phyloP scores from a whole-genome alignment of 257 asterid genomes.

The Petunia axillaris region DNA sequence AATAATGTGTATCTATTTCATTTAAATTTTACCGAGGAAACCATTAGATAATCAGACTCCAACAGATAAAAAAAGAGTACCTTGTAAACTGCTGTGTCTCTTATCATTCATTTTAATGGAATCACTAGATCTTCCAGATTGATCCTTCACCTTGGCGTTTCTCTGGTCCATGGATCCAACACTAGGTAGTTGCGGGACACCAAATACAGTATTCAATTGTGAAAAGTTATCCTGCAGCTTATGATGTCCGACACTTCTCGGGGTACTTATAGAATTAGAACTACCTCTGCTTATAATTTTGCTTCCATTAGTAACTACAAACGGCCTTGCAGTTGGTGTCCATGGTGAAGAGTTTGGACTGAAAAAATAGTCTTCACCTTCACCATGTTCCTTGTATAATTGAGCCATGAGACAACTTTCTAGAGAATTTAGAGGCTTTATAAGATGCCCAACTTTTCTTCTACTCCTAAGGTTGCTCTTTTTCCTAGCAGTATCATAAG shows the following conservation, averaged over 20 bases:
- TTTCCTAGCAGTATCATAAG: constrained; percentile 49
- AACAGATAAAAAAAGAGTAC: constrained; percentile 28
- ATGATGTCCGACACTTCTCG: constrained; percentile 30
- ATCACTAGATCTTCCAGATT: constrained; percentile 26
- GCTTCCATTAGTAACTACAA: constrained; percentile 61
- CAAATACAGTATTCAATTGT: constrained; percentile 34
- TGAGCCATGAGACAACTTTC: constrained; percentile 92
- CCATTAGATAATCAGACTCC: constrained; percentile 54
- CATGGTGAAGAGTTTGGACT: constrained; percentile 35
- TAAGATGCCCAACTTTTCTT: constrained; percentile 37
- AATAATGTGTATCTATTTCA: constrained; percentile 14
- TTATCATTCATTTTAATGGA: constrained; percentile 31
- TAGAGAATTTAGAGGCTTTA: constrained; percentile 65
- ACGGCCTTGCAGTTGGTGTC: constrained; percentile 53
- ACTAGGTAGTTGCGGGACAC: constrained; percentile 65
- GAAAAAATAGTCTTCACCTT: constrained; percentile 48
- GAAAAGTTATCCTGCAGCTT: constrained; percentile 30
- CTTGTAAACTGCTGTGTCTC: constrained; percentile 45
- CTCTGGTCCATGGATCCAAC: constrained; percentile 35
- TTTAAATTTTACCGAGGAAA: constrained; percentile 25
- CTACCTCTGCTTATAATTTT: constrained; percentile 47
- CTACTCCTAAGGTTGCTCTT: constrained; percentile 59
- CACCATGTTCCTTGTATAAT: constrained; percentile 54
- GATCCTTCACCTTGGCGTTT: constrained; percentile 43
- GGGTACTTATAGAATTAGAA: constrained; percentile 36